These are phyloP conservation scores for Fusarium proliferatum DNA, from an alignment of 2,329 filamentous ascomycete genomes.

Conservation along the genomic window DNA sequence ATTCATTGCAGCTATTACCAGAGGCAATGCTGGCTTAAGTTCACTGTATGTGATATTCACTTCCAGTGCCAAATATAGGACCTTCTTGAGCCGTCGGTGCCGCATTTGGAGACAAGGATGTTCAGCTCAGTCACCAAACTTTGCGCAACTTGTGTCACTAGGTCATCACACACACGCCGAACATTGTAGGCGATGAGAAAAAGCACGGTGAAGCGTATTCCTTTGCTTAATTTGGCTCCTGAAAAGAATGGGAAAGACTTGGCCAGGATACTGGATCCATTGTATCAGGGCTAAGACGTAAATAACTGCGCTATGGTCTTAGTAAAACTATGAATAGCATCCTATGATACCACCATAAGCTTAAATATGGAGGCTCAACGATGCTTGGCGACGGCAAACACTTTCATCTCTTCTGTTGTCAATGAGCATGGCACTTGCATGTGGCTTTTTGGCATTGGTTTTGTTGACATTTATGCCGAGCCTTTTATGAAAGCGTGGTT, in stretches of 20 bases:
- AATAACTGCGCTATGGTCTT: not conserved
- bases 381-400: not conserved
- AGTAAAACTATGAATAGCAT: not conserved
- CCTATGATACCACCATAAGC: not conserved
- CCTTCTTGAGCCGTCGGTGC: not conserved
- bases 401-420: not conserved
- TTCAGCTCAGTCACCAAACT: not conserved
- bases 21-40: not conserved
- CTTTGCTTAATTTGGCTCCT: not conserved
- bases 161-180: not conserved
- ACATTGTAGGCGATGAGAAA: not conserved
- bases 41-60: not conserved
- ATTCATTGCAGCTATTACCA: not conserved
- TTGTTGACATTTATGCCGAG: conserved; percentile 6
- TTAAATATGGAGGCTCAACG: not conserved
- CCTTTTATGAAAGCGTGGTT: conserved; percentile 6
- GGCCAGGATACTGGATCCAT: not conserved
- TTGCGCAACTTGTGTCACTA: not conserved
- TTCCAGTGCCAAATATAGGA: not conserved
- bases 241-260: not conserved
- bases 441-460: conserved; percentile 1
- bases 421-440: not conserved
- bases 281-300: not conserved
- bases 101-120: conserved; percentile 1
- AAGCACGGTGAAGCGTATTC: not conserved